Evolutionary conservation across 75 land plant species (phyloP).

Genomic region (Picea glauca): DNA sequence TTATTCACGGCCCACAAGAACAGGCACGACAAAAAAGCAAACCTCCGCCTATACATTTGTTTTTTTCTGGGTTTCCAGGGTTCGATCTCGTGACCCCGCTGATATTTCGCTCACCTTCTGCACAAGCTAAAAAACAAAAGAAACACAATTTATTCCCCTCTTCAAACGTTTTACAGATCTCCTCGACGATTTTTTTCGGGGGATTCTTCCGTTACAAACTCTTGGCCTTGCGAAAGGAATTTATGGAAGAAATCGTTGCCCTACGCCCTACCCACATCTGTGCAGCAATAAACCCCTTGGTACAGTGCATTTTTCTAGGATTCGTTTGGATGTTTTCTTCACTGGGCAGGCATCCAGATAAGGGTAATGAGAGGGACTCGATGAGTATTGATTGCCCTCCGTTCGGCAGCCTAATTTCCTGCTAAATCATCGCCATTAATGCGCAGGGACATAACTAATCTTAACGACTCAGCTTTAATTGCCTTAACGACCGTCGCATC

Average conservation of each 20-base stretch:
- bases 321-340: too few relatives aligned
- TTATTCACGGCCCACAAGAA: neutral
- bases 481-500: slow-evolving; percentile 3
- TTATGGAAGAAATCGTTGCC: too few relatives aligned
- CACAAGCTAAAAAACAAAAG: neutral
- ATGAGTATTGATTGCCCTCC: neutral
- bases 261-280: too few relatives aligned
- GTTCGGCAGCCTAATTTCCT: neutral
- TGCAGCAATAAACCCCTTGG: too few relatives aligned
- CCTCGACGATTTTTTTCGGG: neutral
- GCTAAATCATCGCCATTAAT: neutral
- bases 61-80: neutral
- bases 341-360: neutral
- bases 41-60: neutral
- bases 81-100: slow-evolving; percentile 9
- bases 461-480: neutral
- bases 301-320: too few relatives aligned
- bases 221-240: neutral
- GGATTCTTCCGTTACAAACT: neutral
- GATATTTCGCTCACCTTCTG: neutral
- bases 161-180: neutral
- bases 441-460: slow-evolving; percentile 6
- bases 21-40: neutral
- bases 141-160: neutral
- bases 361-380: neutral